phyloP scores from a whole-genome alignment of 345 rosid genomes.

The Gossypium herbaceum region DNA sequence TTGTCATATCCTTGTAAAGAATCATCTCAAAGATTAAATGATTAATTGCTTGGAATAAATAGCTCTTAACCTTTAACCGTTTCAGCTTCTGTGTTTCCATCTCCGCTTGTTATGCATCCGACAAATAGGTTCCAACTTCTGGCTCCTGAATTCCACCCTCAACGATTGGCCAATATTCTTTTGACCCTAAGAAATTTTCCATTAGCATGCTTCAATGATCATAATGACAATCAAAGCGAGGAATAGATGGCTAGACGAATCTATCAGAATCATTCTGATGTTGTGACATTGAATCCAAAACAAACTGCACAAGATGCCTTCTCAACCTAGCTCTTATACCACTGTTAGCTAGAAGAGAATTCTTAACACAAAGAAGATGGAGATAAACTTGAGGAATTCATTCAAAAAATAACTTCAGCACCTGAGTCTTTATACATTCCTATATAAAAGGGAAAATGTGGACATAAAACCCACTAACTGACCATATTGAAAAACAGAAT shows the following conservation, averaged over 20 bases:
- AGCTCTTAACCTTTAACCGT: neutral
- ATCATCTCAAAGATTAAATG: no score
- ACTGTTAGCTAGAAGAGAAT: no score
- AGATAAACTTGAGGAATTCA: no score
- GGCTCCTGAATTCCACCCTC: neutral
- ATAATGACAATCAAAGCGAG: neutral
- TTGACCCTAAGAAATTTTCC: neutral
- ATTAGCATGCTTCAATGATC: neutral
- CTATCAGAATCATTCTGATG: neutral
- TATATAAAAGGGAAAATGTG: no score
- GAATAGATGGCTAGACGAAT: neutral
- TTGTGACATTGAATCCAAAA: neutral
- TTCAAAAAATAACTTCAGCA: no score
- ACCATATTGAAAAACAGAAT: no score
- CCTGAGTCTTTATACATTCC: no score
- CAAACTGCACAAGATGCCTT: no score
- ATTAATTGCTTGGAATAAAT: neutral
- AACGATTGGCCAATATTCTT: neutral
- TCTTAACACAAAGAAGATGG: no score
- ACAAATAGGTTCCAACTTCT: neutral
- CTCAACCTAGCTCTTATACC: no score
- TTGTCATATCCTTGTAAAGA: neutral
- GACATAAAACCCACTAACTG: no score
- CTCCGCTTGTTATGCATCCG: neutral
- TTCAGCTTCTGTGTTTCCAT: neutral